Percentiles rank a stretch among this genome's conserved stretches.
Evolutionary conservation across 345 rosid species (phyloP).

Genomic region (Clarkia xantiana): DNA sequence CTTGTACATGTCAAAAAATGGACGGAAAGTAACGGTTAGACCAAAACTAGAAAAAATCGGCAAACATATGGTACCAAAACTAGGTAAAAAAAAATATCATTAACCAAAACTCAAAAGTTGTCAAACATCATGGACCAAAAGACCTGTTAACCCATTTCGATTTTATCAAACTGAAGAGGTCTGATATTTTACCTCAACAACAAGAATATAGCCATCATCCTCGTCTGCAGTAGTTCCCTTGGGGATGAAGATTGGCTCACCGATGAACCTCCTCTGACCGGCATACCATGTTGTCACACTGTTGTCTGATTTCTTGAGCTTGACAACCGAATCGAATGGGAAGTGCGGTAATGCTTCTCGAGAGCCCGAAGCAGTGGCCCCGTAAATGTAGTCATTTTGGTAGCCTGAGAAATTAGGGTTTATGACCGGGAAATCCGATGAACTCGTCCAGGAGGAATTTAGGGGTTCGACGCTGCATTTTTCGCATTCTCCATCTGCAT

Average conservation of each 20-base stretch:
- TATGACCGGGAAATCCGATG: constrained; percentile 63
- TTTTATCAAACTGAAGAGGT: not conserved
- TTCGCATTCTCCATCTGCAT: constrained; percentile 27
- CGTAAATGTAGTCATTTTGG: constrained; percentile 32
- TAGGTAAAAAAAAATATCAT: no score
- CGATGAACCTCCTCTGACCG: constrained; percentile 52
- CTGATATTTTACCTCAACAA: constrained; percentile 47
- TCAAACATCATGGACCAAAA: no score
- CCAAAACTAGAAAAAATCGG: no score
- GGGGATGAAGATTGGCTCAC: constrained; percentile 75
- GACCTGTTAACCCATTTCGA: no score
- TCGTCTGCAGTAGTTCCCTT: constrained; percentile 22
- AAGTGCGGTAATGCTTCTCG: constrained; percentile 58
- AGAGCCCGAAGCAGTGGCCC: constrained; percentile 55
- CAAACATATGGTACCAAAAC: no score
- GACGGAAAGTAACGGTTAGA: no score
- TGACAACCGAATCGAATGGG: constrained; percentile 71
- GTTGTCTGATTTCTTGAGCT: constrained; percentile 27
- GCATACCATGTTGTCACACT: constrained; percentile 40
- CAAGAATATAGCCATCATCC: constrained; percentile 67
- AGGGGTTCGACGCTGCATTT: constrained; percentile 34
- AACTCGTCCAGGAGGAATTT: constrained; percentile 34
- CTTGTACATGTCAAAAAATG: no score
- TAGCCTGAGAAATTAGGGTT: constrained; percentile 56
- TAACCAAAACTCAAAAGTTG: no score